Conservation (phyloP, 2,329 filamentous ascomycete species). For the Emydomyces testavorans region DNA sequence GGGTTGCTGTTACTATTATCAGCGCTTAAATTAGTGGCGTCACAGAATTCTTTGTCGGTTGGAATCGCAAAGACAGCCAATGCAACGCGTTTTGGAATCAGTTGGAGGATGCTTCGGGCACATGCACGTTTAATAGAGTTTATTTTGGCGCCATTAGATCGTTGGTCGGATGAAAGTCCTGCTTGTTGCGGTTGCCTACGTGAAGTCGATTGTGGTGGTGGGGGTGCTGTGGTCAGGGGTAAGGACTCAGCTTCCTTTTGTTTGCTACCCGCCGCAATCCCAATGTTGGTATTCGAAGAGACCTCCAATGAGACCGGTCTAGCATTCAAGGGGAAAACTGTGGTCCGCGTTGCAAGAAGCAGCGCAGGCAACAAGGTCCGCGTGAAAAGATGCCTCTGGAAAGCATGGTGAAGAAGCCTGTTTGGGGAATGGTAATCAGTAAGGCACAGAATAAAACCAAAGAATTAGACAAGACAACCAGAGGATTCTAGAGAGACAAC, state of each 20-base stretch:
- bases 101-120: constrained; percentile 32
- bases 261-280: constrained; percentile 12
- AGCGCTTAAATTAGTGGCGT: constrained; percentile 7
- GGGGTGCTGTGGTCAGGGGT: constrained; percentile 7
- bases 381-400: constrained; percentile 52
- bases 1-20: background rate
- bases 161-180: constrained; percentile 12
- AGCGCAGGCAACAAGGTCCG: constrained; percentile 53
- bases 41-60: constrained; percentile 3
- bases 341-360: constrained; percentile 51
- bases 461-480: constrained; percentile 8
- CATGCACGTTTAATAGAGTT: constrained; percentile 36
- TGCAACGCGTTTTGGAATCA: constrained; percentile 36
- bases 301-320: constrained; percentile 9
- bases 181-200: constrained; percentile 6
- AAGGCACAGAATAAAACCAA: constrained; percentile 4
- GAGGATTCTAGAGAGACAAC: constrained; percentile 3
- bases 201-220: constrained; percentile 16
- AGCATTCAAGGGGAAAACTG: constrained; percentile 59
- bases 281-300: constrained; percentile 19
- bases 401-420: constrained; percentile 38
- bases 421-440: constrained; percentile 5
- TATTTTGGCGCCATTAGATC: constrained; percentile 23
- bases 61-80: constrained; percentile 19
- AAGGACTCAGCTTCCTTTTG: background rate